Percentiles rank a stretch among this genome's conserved stretches.
Evolutionary conservation across 2,329 filamentous ascomycete species (phyloP).

Genomic region (Metarhizium rileyi): DNA sequence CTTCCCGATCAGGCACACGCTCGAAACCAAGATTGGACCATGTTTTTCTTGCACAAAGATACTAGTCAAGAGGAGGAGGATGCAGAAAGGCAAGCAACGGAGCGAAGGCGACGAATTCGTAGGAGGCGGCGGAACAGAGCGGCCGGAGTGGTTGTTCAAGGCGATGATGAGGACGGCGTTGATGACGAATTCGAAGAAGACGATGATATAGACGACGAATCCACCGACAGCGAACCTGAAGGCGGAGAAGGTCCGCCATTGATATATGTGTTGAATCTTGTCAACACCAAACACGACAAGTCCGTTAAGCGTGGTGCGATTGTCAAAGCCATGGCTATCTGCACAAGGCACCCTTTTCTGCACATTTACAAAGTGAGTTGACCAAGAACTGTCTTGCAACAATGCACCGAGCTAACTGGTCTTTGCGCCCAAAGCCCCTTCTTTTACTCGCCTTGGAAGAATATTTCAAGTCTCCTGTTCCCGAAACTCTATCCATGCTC

Average conservation of each 20-base stretch:
- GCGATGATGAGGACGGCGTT: slow-evolving; percentile 30
- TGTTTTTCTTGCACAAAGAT: slow-evolving; percentile 97
- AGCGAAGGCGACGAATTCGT: slow-evolving; percentile 40
- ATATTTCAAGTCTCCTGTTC: slow-evolving; percentile 86
- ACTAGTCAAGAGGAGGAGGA: slow-evolving; percentile 76
- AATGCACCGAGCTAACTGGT: slow-evolving; percentile 8
- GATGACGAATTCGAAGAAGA: slow-evolving; percentile 35
- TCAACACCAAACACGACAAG: slow-evolving; percentile 96
- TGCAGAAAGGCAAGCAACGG: slow-evolving; percentile 50
- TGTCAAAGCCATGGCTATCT: slow-evolving; percentile 98
- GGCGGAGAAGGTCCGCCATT: slow-evolving; percentile 77
- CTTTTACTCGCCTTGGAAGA: slow-evolving; percentile 86
- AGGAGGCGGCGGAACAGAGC: slow-evolving; percentile 41
- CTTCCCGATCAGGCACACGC: slow-evolving; percentile 93
- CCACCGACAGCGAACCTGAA: slow-evolving; percentile 53
- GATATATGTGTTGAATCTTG: slow-evolving; percentile 93
- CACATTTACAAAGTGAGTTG: slow-evolving; percentile 87
- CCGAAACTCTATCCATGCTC: slow-evolving; percentile 77
- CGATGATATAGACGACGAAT: slow-evolving; percentile 43
- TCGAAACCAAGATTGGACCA: slow-evolving; percentile 95
- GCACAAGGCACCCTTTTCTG: slow-evolving; percentile 90
- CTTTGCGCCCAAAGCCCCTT: slow-evolving; percentile 51
- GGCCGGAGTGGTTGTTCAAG: slow-evolving; percentile 37
- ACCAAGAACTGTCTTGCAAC: neutral
- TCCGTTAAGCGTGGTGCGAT: slow-evolving; percentile 86